Conservation (phyloP, 2,329 filamentous ascomycete genomes). For the Davidsoniella neocaledoniae region DNA sequence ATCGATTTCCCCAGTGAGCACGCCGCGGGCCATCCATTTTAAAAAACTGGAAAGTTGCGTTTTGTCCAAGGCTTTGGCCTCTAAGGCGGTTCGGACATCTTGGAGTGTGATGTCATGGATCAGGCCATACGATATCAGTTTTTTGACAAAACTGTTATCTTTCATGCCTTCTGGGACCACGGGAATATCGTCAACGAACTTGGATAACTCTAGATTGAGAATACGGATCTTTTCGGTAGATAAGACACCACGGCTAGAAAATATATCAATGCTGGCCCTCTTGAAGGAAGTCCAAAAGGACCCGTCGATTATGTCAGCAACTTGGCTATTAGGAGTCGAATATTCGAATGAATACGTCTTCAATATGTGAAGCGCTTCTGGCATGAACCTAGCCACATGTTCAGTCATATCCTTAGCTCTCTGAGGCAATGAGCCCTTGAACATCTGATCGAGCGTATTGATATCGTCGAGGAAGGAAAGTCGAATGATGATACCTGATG, state of each 20-base stretch:
- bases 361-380: conserved; percentile 65
- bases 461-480: conserved; percentile 83
- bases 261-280: conserved; percentile 67
- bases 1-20: conserved; percentile 57
- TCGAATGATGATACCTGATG: conserved; percentile 76
- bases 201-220: conserved; percentile 43
- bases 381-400: conserved; percentile 50
- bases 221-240: conserved; percentile 72
- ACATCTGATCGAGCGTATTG: conserved; percentile 49
- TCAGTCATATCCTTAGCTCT: conserved; percentile 40
- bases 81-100: conserved; percentile 72
- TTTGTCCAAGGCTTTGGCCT: conserved; percentile 63
- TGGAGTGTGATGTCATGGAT: conserved; percentile 74
- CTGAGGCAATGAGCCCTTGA: conserved; percentile 30
- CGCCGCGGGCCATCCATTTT: conserved; percentile 63
- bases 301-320: conserved; percentile 79
- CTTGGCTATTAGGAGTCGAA: conserved; percentile 71
- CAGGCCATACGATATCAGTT: conserved; percentile 68
- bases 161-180: conserved; percentile 65
- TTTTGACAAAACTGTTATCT: conserved; percentile 57
- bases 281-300: conserved; percentile 89
- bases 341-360: conserved; percentile 79
- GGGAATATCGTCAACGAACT: conserved; percentile 78
- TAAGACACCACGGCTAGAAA: conserved; percentile 75
- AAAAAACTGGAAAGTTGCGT: conserved; percentile 70